These are phyloP conservation scores for Rhodotorula kratochvilovae DNA, from an alignment of 768 basidiomycete genomes.

Conservation along the genomic window DNA sequence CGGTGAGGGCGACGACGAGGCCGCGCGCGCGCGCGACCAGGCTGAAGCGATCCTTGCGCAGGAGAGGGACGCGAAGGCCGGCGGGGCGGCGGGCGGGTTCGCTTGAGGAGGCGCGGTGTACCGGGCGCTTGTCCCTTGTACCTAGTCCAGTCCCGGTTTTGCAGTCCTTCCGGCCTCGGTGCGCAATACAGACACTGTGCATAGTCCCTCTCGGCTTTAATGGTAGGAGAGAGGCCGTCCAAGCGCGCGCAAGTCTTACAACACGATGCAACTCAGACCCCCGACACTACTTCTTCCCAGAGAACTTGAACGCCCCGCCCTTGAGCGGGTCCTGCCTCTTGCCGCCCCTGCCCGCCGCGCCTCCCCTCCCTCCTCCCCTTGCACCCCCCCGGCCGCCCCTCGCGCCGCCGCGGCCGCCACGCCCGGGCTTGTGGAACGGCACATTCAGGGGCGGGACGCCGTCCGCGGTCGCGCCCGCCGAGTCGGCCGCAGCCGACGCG, in stretches of 20 bases:
- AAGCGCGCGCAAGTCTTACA: not conserved
- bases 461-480: not conserved
- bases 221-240: too few species aligned
- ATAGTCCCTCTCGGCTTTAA: too few species aligned
- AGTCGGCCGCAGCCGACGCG: not conserved
- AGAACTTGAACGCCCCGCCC: constrained; percentile 34
- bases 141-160: too few species aligned
- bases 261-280: not conserved
- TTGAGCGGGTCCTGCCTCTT: constrained; percentile 38
- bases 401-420: not conserved
- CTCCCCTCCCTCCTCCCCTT: constrained; percentile 9
- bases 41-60: constrained; percentile 27
- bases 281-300: constrained; percentile 17
- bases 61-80: constrained; percentile 27
- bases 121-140: too few species aligned
- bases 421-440: constrained; percentile 32
- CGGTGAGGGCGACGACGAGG: constrained; percentile 20
- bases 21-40: constrained; percentile 6
- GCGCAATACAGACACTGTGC: too few species aligned
- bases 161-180: too few species aligned
- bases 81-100: not conserved
- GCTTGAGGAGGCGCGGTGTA: not conserved
- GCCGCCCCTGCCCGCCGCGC: constrained; percentile 7
- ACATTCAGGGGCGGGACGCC: constrained; percentile 7
- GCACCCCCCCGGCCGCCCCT: constrained; percentile 2